Conservation (phyloP, 139 green algal species). For the Gonium pectorale region DNA sequence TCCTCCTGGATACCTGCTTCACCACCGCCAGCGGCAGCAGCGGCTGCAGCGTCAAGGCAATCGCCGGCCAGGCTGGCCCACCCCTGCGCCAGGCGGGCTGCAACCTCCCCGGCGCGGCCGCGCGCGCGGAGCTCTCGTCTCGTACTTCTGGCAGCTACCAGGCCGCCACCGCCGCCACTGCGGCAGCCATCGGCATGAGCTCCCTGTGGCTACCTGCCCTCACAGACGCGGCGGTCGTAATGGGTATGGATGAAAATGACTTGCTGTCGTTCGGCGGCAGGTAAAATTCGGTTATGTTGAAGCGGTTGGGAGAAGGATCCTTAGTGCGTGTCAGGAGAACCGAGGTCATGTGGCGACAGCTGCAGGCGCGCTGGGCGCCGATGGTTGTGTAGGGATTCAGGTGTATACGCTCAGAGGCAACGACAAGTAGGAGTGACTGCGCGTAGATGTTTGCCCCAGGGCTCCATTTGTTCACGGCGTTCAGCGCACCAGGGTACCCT, state of each 20-base stretch:
- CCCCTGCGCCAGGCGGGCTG: not conserved
- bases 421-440: no score
- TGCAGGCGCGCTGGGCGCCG: not conserved
- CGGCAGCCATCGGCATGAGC: not conserved
- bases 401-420: no score
- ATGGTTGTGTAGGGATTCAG: not conserved
- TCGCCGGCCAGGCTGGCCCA: not conserved
- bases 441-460: no score
- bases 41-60: not conserved
- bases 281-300: not conserved
- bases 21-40: not conserved
- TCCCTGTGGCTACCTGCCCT: not conserved
- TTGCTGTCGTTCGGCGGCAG: not conserved
- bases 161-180: not conserved
- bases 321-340: not conserved
- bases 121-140: no score
- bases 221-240: conserved; percentile 12
- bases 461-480: no score
- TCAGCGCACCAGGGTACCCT: no score
- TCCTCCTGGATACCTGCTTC: not conserved
- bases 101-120: no score
- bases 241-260: conserved; percentile 7
- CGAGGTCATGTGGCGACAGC: not conserved
- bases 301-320: not conserved
- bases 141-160: not conserved